Base-by-base conservation (phyloP, 2,329 filamentous ascomycete species). In the Camillea tinctor region DNA sequence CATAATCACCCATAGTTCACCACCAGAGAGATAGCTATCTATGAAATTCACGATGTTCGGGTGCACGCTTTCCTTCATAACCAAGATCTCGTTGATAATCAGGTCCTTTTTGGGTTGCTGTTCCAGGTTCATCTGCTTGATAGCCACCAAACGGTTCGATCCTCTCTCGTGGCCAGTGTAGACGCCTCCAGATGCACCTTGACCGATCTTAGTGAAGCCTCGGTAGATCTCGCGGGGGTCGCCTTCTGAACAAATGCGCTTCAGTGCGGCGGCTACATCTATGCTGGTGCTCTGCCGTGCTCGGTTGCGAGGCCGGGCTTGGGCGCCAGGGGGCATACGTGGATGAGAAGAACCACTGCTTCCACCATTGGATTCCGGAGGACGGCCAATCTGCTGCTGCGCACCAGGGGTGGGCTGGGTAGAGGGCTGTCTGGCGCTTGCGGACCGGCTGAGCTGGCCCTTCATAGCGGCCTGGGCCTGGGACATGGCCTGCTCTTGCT, bases 31-130 rank as follows among this genome's bases (percentile, higher is more conserved):
- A 75, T 93, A 98, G 74, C 93, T 97, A 80, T 98, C 95, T 79
- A 98, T 94, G 76, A 98, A 99, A 76, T 99, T 99, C 77, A 99
- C 95, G 77, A 99, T 96, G 74, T 98, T 98, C 71, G 93, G 94
- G 74, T 99, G 95, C 60, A 92, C 95, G 81, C 93, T 97, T 71
- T 98, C 95, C 79, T 96, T 97, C 95, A 99, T 99, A 60, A 99
- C 95, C 60, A 99, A 79, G 67, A 99, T 99, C 74, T 99, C 95
- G 75, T 99, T 99, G 77, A 99, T 97, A 71, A 99, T 99, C 54
- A 98, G 81, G 70, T 99, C 95, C 77, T 99, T 99, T 84, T 98
- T 98, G 2, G 95, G 95, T 72, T 99, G 95, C 77, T 98, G 91
- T 75, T 98, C 95, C 58, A 99, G 80, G 68, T 98, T 98, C 95